Conservation (phyloP, 1,284 basidiomycete genomes). For the Trichosporon coremiiforme region DNA sequence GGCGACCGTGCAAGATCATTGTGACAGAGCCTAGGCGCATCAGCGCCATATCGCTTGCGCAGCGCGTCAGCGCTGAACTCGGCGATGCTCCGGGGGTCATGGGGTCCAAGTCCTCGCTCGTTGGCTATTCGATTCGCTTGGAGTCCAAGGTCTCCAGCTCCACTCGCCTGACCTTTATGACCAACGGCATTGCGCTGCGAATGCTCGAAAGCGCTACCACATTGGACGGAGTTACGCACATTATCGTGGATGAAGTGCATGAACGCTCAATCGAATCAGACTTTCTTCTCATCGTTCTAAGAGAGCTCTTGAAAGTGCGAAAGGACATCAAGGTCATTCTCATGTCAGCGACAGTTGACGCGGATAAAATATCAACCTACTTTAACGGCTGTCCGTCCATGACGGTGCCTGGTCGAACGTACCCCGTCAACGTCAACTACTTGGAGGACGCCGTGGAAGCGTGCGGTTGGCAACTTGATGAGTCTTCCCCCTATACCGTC, state of each 20-base stretch:
- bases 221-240: conserved; percentile 84
- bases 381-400: conserved; percentile 89
- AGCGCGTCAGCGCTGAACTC: conserved; percentile 90
- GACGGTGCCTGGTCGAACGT: conserved; percentile 92
- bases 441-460: conserved; percentile 92
- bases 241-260: conserved; percentile 62
- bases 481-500: conserved; percentile 80
- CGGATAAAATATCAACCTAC: conserved; percentile 89
- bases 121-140: conserved; percentile 93
- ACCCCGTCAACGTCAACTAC: conserved; percentile 85
- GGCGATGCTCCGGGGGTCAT: conserved; percentile 82
- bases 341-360: conserved; percentile 97
- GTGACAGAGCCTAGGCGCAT: conserved; percentile 97
- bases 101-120: conserved; percentile 76
- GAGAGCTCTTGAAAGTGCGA: conserved; percentile 77
- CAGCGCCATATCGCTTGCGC: conserved; percentile 94
- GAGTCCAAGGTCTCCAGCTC: conserved; percentile 83
- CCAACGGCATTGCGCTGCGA: conserved; percentile 92
- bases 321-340: conserved; percentile 87
- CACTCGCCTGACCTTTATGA: conserved; percentile 81
- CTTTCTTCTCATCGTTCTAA: conserved; percentile 93
- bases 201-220: conserved; percentile 82
- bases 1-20: conserved; percentile 85
- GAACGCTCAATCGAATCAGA: conserved; percentile 97
- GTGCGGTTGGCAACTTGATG: conserved; percentile 78